Conservation (phyloP, 2,329 filamentous ascomycete genomes). For the Purpureocillium takamizusanense region DNA sequence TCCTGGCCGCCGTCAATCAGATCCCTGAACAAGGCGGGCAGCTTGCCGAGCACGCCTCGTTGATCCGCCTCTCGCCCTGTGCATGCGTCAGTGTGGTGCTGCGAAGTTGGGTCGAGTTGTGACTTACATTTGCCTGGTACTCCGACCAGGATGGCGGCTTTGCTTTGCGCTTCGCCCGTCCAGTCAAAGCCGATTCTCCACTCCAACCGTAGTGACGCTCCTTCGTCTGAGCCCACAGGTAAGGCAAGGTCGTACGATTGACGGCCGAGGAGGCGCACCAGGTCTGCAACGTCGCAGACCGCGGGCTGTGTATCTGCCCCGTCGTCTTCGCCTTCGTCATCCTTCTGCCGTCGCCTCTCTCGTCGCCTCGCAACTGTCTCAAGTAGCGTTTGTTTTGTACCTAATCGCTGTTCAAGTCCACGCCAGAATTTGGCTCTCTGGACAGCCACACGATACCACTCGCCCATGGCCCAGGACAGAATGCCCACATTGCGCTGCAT, state of each 20-base stretch:
- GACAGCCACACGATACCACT: constrained; percentile 55
- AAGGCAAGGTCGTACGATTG: constrained; percentile 37
- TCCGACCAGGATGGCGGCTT: constrained; percentile 43
- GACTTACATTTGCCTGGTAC: constrained; percentile 56
- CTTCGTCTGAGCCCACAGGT: constrained; percentile 18
- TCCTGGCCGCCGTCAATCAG: constrained; percentile 47
- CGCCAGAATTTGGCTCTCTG: constrained; percentile 57
- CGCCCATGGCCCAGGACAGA: constrained; percentile 57
- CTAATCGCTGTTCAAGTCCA: constrained; percentile 38
- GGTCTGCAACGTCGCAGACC: constrained; percentile 23
- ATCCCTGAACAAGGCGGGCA: constrained; percentile 52
- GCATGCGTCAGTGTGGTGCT: constrained; percentile 9
- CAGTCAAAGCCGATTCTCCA: constrained; percentile 63
- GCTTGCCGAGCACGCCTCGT: constrained; percentile 43
- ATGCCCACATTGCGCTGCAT: constrained; percentile 49
- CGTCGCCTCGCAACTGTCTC: constrained; percentile 7
- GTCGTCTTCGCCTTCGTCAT: constrained; percentile 13
- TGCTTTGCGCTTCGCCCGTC: constrained; percentile 60
- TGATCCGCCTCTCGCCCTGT: constrained; percentile 54
- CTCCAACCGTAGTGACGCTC: constrained; percentile 40
- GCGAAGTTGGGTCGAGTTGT: not conserved
- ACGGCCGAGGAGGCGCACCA: constrained; percentile 46
- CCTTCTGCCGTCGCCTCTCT: constrained; percentile 14
- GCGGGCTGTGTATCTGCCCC: constrained; percentile 2
- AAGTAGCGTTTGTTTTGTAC: constrained; percentile 17